Conservation (phyloP, 2,329 filamentous ascomycete genomes). For the Stylonectria norvegica region DNA sequence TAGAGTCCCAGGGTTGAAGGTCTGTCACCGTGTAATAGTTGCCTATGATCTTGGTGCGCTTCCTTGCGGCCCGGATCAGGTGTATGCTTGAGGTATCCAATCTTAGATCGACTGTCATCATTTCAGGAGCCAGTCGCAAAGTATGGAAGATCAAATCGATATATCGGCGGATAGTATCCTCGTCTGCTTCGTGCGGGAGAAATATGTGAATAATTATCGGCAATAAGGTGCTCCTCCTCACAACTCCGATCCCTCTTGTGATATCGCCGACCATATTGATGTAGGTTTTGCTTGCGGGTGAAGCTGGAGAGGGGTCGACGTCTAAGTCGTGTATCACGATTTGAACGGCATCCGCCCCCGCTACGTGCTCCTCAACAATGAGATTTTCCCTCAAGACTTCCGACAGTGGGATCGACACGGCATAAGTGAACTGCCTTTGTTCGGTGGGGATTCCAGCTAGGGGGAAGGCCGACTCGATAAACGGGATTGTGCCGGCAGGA, state of each 20-base stretch:
- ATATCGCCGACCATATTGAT: slow-evolving; percentile 46
- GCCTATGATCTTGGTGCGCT: slow-evolving; percentile 60
- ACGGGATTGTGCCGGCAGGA: slow-evolving; percentile 51
- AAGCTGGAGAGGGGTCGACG: slow-evolving; percentile 13
- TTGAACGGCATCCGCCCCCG: slow-evolving; percentile 66
- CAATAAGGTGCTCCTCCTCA: slow-evolving; percentile 60
- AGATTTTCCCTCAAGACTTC: slow-evolving; percentile 51
- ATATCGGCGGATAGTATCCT: slow-evolving; percentile 38
- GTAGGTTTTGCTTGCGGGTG: slow-evolving; percentile 15
- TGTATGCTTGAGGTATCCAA: slow-evolving; percentile 50
- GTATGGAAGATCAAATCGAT: slow-evolving; percentile 57
- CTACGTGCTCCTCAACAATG: slow-evolving; percentile 62
- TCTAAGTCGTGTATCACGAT: slow-evolving; percentile 43
- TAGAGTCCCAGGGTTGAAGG: slow-evolving; percentile 53
- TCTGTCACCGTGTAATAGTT: slow-evolving; percentile 44
- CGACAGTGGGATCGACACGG: slow-evolving; percentile 59
- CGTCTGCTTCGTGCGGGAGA: slow-evolving; percentile 23
- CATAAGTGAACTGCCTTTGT: slow-evolving; percentile 62
- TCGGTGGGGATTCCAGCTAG: slow-evolving; percentile 60
- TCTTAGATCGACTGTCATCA: slow-evolving; percentile 58
- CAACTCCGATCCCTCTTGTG: slow-evolving; percentile 55
- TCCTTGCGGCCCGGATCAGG: slow-evolving; percentile 48
- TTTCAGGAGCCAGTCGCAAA: slow-evolving; percentile 60
- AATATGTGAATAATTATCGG: slow-evolving; percentile 55
- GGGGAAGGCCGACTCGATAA: slow-evolving; percentile 62